Conservation (phyloP, 2,329 filamentous ascomycete genomes). For the Fusarium sp. region DNA sequence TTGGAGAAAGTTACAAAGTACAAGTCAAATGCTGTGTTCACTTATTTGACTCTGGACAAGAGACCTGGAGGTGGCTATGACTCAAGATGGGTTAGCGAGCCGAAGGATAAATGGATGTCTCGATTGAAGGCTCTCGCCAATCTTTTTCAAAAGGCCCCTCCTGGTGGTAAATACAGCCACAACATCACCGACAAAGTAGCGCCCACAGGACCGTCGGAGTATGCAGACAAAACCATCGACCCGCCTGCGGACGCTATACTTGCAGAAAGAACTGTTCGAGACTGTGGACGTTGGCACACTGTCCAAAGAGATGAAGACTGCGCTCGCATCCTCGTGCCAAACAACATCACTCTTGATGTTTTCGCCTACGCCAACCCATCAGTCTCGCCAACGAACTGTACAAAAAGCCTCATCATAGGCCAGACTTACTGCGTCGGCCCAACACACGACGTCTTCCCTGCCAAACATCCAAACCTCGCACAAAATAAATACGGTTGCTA, state of each 20-base stretch:
- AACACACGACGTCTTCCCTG: not conserved
- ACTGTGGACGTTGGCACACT: not conserved
- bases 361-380: not conserved
- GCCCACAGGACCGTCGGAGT: not conserved
- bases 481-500: not conserved
- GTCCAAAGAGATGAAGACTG: not conserved
- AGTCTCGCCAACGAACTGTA: not conserved
- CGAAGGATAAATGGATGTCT: not conserved
- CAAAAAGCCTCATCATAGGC: not conserved
- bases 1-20: not conserved
- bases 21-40: not conserved
- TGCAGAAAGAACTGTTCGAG: not conserved
- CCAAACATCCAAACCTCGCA: not conserved
- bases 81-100: not conserved
- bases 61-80: not conserved
- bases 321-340: not conserved
- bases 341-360: slow-evolving; percentile 3
- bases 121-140: fast-evolving
- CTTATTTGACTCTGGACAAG: not conserved
- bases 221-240: not conserved
- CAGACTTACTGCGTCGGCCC: not conserved
- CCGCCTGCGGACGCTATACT: not conserved
- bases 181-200: not conserved
- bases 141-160: not conserved
- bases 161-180: not conserved